Conservation (phyloP, 805 yeast species). For the Candida endomychidarum region DNA sequence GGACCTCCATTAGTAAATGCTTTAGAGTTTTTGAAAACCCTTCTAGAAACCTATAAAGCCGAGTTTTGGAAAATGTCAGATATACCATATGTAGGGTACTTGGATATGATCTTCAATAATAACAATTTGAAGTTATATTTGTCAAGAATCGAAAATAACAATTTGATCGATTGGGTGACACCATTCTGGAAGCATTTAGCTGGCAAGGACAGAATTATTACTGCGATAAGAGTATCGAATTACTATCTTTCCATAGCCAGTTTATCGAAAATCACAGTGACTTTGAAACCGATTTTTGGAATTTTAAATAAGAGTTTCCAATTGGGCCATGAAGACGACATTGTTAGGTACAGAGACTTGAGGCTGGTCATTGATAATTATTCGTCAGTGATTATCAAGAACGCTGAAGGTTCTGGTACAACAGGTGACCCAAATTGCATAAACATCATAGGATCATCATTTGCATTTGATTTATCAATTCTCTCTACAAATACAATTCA, state of each 20-base stretch:
- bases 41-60: slow-evolving; percentile 42
- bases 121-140: slow-evolving; percentile 43
- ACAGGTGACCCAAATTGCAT: slow-evolving; percentile 3
- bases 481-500: slow-evolving; percentile 27
- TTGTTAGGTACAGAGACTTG: slow-evolving; percentile 44
- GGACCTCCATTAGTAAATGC: slow-evolving; percentile 53
- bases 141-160: not conserved
- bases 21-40: slow-evolving; percentile 48
- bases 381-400: slow-evolving; percentile 21
- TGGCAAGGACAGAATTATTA: slow-evolving; percentile 4
- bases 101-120: slow-evolving; percentile 60
- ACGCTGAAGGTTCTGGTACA: slow-evolving; percentile 11
- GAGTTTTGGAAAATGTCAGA: slow-evolving; percentile 56
- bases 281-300: not conserved
- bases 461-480: slow-evolving; percentile 48
- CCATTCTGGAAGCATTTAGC: slow-evolving; percentile 11
- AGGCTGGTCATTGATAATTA: slow-evolving; percentile 49
- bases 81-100: slow-evolving; percentile 50
- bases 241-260: slow-evolving; percentile 3
- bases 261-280: not conserved
- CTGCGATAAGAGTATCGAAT: slow-evolving; percentile 6
- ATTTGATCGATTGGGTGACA: slow-evolving; percentile 38
- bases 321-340: not conserved
- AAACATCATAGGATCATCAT: slow-evolving; percentile 6
- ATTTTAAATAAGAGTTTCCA: slow-evolving; percentile 3